These are phyloP conservation scores for Thielaviopsis cerberus DNA, from an alignment of 2,329 filamentous ascomycete genomes.

Conservation along the genomic window DNA sequence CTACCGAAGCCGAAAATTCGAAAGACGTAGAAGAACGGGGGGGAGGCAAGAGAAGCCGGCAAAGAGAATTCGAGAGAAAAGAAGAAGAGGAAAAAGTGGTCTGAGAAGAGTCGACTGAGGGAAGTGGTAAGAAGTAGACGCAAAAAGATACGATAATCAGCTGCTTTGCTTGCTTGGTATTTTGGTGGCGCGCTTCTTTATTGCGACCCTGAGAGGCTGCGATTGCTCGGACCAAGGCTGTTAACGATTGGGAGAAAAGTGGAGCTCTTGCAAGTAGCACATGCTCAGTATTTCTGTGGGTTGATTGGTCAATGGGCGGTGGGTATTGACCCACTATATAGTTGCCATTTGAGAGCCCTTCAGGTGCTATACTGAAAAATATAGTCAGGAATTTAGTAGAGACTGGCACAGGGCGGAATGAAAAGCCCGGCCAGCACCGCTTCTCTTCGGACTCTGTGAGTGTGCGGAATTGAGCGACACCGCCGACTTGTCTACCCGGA, in stretches of 20 bases:
- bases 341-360: not conserved
- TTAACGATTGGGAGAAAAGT: not conserved
- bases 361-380: not conserved
- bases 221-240: not conserved
- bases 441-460: slow-evolving; percentile 1
- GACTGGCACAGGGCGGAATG: not conserved
- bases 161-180: not conserved
- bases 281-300: too few relatives aligned
- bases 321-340: not conserved
- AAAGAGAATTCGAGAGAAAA: not conserved
- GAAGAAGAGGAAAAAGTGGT: not conserved
- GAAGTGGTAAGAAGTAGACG: not conserved
- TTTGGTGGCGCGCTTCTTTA: not conserved
- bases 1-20: not conserved
- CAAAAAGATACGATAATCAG: not conserved
- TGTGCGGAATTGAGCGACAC: not conserved
- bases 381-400: not conserved
- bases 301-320: not conserved
- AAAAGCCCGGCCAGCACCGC: not conserved
- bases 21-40: not conserved
- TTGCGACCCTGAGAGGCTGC: not conserved
- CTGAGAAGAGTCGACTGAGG: not conserved
- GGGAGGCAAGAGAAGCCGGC: not conserved
- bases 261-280: not conserved
- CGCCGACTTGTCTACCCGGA: not conserved